Percentiles rank a stretch among this genome's conserved stretches.
Conservation (phyloP, 1,284 basidiomycete species). For the Cystobasidium pallidum region DNA sequence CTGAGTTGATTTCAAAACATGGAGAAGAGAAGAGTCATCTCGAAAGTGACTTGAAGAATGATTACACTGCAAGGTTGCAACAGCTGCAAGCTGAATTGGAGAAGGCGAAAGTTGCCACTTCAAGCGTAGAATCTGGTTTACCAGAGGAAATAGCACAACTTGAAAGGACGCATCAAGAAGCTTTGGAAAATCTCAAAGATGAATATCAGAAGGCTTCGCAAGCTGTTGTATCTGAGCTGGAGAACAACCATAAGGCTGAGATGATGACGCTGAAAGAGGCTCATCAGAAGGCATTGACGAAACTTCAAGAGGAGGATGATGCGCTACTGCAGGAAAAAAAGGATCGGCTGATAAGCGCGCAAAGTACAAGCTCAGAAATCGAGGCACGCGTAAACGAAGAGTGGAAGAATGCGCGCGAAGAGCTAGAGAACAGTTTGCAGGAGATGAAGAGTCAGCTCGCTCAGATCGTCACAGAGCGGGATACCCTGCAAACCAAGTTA, state of each 20-base stretch:
- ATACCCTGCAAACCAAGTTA: not conserved
- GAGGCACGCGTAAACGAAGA: slow-evolving; percentile 6
- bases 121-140: not conserved
- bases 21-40: slow-evolving; percentile 65
- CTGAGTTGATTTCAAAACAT: slow-evolving; percentile 17
- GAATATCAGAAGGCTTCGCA: slow-evolving; percentile 19
- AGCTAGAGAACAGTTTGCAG: slow-evolving; percentile 51
- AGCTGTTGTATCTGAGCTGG: not conserved
- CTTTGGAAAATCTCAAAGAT: slow-evolving; percentile 2
- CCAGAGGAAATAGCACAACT: slow-evolving; percentile 11
- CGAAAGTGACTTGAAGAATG: slow-evolving; percentile 61
- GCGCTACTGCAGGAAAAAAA: not conserved
- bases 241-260: not conserved
- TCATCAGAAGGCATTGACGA: slow-evolving; percentile 1
- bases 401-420: not conserved
- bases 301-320: slow-evolving; percentile 20
- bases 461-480: not conserved
- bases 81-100: slow-evolving; percentile 18
- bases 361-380: not conserved
- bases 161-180: slow-evolving; percentile 4
- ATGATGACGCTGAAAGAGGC: not conserved
- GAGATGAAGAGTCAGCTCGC: slow-evolving; percentile 57
- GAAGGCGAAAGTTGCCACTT: slow-evolving; percentile 1
- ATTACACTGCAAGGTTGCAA: slow-evolving; percentile 56
- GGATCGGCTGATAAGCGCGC: not conserved